Conservation (phyloP, 148 eudicot genomes). For the Mesembryanthemum crystallinum region DNA sequence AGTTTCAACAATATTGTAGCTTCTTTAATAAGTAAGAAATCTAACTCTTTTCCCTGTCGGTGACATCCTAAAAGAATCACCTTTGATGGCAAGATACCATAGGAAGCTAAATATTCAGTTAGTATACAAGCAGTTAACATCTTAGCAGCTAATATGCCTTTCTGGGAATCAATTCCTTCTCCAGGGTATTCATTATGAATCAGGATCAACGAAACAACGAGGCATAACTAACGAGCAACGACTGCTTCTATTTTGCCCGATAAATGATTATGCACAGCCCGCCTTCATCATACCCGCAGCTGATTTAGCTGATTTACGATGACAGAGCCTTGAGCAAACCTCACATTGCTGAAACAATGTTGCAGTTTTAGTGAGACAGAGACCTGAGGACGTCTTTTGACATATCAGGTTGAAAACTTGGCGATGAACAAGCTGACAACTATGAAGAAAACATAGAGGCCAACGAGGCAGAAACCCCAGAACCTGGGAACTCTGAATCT, state of each 20-base stretch:
- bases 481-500: slow-evolving; percentile 87
- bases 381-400: background rate
- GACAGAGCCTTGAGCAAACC: background rate
- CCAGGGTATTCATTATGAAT: background rate
- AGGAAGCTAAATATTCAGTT: too few relatives aligned
- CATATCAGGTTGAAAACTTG: slow-evolving; percentile 44
- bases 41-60: background rate
- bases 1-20: background rate
- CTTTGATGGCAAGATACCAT: too few relatives aligned
- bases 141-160: background rate
- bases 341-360: background rate
- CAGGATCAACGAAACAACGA: background rate
- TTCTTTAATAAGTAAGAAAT: background rate
- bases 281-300: background rate
- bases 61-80: slow-evolving; percentile 10
- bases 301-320: too few relatives aligned
- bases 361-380: background rate
- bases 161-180: background rate
- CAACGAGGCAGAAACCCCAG: slow-evolving; percentile 98
- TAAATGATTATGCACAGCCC: background rate
- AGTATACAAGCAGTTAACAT: background rate
- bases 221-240: background rate
- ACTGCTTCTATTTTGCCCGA: background rate
- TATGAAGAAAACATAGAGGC: slow-evolving; percentile 66
- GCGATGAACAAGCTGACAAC: slow-evolving; percentile 65